Percentiles rank a stretch among this genome's conserved stretches.
These are phyloP conservation scores for Cyphellophora attinorum DNA, from an alignment of 2,329 filamentous ascomycete genomes.

Conservation along the genomic window DNA sequence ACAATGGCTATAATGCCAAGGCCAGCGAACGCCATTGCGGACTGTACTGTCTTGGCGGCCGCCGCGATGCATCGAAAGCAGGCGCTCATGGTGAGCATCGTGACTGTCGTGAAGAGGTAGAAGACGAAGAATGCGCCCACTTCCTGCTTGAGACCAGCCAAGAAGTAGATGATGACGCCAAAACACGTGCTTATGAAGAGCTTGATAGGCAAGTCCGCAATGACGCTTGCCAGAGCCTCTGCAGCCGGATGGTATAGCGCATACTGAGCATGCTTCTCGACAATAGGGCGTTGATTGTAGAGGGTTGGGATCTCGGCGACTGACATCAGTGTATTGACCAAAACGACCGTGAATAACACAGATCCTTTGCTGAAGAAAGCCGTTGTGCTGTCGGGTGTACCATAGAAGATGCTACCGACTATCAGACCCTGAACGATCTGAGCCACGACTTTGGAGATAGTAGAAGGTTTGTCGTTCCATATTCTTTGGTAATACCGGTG, in stretches of 20 bases:
- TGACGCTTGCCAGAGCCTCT: constrained; percentile 32
- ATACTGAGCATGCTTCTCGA: constrained; percentile 51
- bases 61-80: constrained; percentile 49
- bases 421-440: constrained; percentile 52
- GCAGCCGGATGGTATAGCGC: constrained; percentile 47
- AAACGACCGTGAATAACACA: constrained; percentile 52
- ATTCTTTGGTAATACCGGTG: constrained; percentile 55
- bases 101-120: constrained; percentile 41
- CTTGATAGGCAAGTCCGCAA: constrained; percentile 45
- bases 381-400: constrained; percentile 44
- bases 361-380: constrained; percentile 56
- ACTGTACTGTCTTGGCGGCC: constrained; percentile 47
- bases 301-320: constrained; percentile 59
- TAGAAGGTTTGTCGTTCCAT: constrained; percentile 49
- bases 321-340: constrained; percentile 52
- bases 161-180: constrained; percentile 52
- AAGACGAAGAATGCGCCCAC: constrained; percentile 54
- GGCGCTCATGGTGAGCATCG: constrained; percentile 51
- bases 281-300: constrained; percentile 49
- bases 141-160: constrained; percentile 45
- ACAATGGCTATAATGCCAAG: constrained; percentile 28
- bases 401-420: constrained; percentile 58
- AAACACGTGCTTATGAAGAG: constrained; percentile 53
- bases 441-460: constrained; percentile 49
- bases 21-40: constrained; percentile 44